Evolutionary conservation across 495 filamentous ascomycete species (phyloP), one percentile per base, ranked within the genome.

Genomic region (Penicillium dipodomyicola): DNA sequence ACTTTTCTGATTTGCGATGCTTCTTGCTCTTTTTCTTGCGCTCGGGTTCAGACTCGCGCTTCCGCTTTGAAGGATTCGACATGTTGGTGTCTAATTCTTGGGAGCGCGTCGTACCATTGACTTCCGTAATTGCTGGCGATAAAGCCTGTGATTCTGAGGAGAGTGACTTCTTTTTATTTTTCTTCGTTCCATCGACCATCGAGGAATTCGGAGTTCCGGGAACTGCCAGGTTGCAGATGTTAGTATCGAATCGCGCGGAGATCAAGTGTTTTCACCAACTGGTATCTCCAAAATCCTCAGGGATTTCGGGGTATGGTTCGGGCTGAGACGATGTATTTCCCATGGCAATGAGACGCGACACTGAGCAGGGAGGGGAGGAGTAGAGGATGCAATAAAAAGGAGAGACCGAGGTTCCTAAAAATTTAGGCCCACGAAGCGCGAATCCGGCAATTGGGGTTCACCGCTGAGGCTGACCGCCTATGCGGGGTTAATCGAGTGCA

Each of bases 1-100:
- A 22, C 30, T 42, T 22, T 25, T 56, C 51, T 17, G 42, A 29
- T 37, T 49, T 61, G 10, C 35, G 53, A 15, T 52, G 51, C 53
- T 54, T 59, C 43, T 61, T 67, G 14, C 52, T 61, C 35, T 61
- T 60, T 20, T 58, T 57, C 40, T 61, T 65, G 11, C 49, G 39
- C 43, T 43, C 43, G 2, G 54, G 29, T 17, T 66, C 63, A 17
- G 52, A 49, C 10, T 51, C 48, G 22, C 64, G 64, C 52, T 68
- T 67, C 19, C 66, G 64, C 52, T 68, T 68, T 41, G 53, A 49
- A 29, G 57, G 27, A 1, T 53, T 51, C 10, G 57, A 22, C 15
- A 43, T 11, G 8, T 59, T 48, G 12, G 52, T 42, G 12, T 49
- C 42, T 50, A 12, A 45, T 47, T 20, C 15, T 15, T 30, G 43